Evolutionary conservation across 129 eudicot species (phyloP), one percentile per base, ranked within the genome.

Genomic region (Lactuca sativa): DNA sequence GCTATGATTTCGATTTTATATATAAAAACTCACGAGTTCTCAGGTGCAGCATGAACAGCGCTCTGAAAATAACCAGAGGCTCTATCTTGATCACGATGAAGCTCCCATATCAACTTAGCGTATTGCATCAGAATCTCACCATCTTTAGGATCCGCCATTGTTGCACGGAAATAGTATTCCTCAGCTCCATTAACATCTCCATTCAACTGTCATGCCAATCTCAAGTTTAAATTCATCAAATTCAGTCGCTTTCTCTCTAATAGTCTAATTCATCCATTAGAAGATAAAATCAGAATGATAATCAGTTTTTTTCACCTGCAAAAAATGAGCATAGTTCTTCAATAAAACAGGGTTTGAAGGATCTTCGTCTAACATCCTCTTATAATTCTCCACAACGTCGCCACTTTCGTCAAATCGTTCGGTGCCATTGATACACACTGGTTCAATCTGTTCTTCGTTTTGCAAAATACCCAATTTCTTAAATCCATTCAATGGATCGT

Each of bases 51-150:
- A 74, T 61, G 73, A 59, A 80, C 83, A 15, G 98, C 95, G 44
- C 67, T 79, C 71, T 86, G 84, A 44, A 83, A 93, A 78, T 89
- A 90, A 71, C 44, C 72, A 30, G 44, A 63, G 51, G 98, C 97
- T 79, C 66, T 83, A 59, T 84, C 84, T 74, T 76, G 81, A 77
- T 89, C 92, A 66, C 38, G 85, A 67, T 87, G 88, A 41, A 85
- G 82, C 78, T 89, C 86, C 98, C 98, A 89, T 44, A 87, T 80
- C 74, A 93, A 71, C 56, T 81, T 79, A 64, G 92, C 98, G 80
- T 86, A 93, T 15, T 77, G 88, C 78, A 76, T 62, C 56, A 85
- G 60, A 16, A 55, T 67, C 48, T 86, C 90, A 31, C 95, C 95
- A 16, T 85, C 97, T 36, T 78, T 60, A 2, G 97, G 92, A 54